Conservation (phyloP, 805 yeast species). For the Starmerella roubikii region DNA sequence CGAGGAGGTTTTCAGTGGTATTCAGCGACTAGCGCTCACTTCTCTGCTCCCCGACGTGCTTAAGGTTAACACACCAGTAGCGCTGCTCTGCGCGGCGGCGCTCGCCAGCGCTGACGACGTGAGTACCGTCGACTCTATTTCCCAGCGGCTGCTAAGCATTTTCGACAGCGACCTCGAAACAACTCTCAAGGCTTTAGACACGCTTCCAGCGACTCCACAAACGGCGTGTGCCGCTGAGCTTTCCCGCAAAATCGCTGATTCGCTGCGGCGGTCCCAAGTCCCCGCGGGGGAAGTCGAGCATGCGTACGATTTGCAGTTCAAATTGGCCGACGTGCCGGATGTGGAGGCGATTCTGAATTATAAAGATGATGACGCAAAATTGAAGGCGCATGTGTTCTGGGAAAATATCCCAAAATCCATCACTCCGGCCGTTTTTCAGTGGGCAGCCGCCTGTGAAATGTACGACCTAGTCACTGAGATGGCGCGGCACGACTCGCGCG, state of each 20-base stretch:
- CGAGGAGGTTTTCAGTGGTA: too few relatives aligned
- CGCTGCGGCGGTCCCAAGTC: too few relatives aligned
- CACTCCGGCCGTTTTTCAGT: conserved; percentile 1
- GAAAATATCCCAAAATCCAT: not conserved
- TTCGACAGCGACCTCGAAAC: not conserved
- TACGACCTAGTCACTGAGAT: not conserved
- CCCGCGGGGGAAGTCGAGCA: not conserved
- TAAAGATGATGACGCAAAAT: not conserved
- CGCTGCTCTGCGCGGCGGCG: not conserved
- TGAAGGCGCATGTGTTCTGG: not conserved
- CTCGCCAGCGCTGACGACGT: not conserved
- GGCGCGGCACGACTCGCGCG: not conserved
- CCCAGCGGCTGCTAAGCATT: not conserved
- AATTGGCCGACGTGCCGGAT: not conserved
- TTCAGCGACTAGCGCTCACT: not conserved
- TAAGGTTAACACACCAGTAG: not conserved
- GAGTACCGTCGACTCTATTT: not conserved
- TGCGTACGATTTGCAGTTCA: not conserved
- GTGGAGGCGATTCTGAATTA: not conserved
- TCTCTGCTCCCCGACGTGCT: not conserved
- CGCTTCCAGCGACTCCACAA: too few relatives aligned
- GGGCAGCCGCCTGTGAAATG: conserved; percentile 7
- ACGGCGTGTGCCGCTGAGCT: not conserved
- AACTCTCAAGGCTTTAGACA: not conserved
- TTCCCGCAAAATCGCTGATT: not conserved